These are phyloP conservation scores for Aspergillus indologenus DNA, from an alignment of 495 filamentous ascomycete genomes.

Conservation along the genomic window DNA sequence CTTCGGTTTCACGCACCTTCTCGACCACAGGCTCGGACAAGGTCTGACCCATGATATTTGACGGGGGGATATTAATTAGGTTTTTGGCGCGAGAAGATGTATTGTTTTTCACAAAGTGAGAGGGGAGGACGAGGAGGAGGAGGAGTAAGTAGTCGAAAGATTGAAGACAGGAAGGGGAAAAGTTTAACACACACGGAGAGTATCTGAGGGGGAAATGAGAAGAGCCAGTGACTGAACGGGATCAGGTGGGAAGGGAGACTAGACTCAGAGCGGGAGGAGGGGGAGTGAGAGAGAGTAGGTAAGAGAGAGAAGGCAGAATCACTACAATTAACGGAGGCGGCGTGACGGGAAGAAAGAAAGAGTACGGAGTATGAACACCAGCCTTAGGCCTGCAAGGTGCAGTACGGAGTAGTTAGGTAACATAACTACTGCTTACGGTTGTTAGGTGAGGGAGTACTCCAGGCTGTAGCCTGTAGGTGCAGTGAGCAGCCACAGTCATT, in stretches of 20 bases:
- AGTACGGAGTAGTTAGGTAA: background rate
- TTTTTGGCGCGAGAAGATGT: background rate
- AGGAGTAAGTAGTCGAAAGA: background rate
- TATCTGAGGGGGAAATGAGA: conserved; percentile 4
- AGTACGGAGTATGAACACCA: background rate
- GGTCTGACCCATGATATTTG: conserved; percentile 85
- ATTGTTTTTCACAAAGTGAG: background rate
- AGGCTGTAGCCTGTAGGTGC: background rate
- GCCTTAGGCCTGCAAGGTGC: background rate
- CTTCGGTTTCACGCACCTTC: conserved; percentile 67
- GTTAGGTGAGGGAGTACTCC: no score
- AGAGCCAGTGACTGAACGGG: background rate
- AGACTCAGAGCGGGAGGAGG: conserved; percentile 5
- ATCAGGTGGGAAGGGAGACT: background rate
- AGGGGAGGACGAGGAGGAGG: conserved; percentile 8
- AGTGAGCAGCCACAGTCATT: background rate
- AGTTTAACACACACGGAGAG: conserved; percentile 7
- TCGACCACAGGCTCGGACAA: conserved; percentile 98
- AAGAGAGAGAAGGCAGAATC: conserved; percentile 24
- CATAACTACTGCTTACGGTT: no score
- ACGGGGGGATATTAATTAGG: background rate
- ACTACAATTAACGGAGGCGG: conserved; percentile 16
- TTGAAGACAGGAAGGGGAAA: background rate
- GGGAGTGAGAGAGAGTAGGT: conserved; percentile 6
- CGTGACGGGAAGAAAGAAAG: conserved; percentile 19